Evolutionary conservation across 352 stramenopile species (phyloP).

Genomic region (Blastocystis sp.): DNA sequence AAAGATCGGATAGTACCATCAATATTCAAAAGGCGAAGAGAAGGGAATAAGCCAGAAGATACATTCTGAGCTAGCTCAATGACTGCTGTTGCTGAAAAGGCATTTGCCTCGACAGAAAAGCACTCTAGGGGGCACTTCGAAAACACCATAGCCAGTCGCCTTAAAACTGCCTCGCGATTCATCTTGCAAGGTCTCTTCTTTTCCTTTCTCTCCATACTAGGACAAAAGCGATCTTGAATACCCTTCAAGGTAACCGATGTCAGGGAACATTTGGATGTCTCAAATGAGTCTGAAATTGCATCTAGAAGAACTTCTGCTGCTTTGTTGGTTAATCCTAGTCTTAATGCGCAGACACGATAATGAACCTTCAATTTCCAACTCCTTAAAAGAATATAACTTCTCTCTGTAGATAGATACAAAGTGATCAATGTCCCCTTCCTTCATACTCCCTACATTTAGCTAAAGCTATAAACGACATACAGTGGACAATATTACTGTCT

Average conservation of each 20-base stretch:
- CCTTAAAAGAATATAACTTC: not conserved
- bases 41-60: not conserved
- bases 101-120: conserved; percentile 30
- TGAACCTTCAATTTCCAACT: conserved; percentile 3
- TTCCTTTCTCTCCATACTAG: conserved; percentile 29
- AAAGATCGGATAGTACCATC: not conserved
- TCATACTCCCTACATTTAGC: not conserved
- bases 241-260: conserved; percentile 27
- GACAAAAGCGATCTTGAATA: conserved; percentile 27
- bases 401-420: conserved; percentile 27
- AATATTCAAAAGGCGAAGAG: not conserved
- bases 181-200: conserved; percentile 46
- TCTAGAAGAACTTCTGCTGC: not conserved
- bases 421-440: not conserved
- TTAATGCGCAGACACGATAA: not conserved
- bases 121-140: not conserved
- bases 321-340: conserved; percentile 52
- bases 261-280: not conserved
- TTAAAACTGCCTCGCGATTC: not conserved
- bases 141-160: not conserved
- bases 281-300: not conserved
- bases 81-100: conserved; percentile 15
- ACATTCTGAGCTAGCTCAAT: conserved; percentile 44
- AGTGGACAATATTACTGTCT: conserved; percentile 3
- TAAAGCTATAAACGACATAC: not conserved